phyloP scores from a whole-genome alignment of 495 filamentous ascomycete genomes.

The Friedmanniomyces endolithicus region DNA sequence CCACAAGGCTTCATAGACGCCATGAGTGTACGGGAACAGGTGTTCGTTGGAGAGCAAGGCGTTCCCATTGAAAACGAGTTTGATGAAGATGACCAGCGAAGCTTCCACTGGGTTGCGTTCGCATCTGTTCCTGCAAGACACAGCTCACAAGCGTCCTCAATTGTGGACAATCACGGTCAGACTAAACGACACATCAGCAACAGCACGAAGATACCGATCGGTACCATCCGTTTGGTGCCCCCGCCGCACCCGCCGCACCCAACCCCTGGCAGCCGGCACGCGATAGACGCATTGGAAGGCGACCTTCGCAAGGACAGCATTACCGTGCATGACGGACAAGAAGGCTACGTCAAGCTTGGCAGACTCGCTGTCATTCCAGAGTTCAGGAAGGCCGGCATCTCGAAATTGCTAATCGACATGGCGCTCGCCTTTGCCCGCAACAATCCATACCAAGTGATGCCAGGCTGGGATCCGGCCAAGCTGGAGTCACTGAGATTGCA shows the following conservation, averaged over 20 bases:
- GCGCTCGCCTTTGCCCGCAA: slow-evolving; percentile 49
- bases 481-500: slow-evolving; percentile 16
- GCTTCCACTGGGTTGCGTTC: slow-evolving; percentile 76
- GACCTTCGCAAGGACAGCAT: slow-evolving; percentile 25
- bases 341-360: slow-evolving; percentile 68
- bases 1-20: slow-evolving; percentile 59
- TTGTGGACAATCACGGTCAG: not conserved
- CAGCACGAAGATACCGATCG: slow-evolving; percentile 43
- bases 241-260: slow-evolving; percentile 56
- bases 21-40: slow-evolving; percentile 60
- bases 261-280: slow-evolving; percentile 28
- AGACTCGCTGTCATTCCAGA: slow-evolving; percentile 53
- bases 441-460: slow-evolving; percentile 39
- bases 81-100: slow-evolving; percentile 64
- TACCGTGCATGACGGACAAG: slow-evolving; percentile 41
- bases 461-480: slow-evolving; percentile 18
- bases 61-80: slow-evolving; percentile 56
- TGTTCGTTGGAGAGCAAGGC: slow-evolving; percentile 68
- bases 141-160: slow-evolving; percentile 12
- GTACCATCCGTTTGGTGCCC: slow-evolving; percentile 65
- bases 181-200: slow-evolving; percentile 14
- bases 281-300: slow-evolving; percentile 14
- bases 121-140: slow-evolving; percentile 37
- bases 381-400: slow-evolving; percentile 53
- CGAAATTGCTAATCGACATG: slow-evolving; percentile 46